These are phyloP conservation scores for Cucurbita moschata DNA, from an alignment of 306 rosid species.

Conservation along the genomic window DNA sequence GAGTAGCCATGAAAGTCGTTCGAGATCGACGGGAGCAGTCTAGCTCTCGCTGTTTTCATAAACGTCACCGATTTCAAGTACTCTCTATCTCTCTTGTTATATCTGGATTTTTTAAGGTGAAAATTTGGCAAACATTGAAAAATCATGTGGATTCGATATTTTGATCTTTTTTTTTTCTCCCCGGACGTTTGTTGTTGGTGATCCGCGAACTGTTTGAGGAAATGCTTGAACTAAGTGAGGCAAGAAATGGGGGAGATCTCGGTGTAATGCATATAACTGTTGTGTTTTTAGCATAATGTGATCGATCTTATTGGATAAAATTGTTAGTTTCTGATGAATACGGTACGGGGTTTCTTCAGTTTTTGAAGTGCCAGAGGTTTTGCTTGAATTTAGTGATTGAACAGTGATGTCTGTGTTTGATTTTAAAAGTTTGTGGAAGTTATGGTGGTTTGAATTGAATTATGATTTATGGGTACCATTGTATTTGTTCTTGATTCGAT, in stretches of 20 bases:
- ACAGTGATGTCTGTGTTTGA: background rate
- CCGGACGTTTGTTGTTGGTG: background rate
- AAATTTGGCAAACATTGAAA: background rate
- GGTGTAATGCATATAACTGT: background rate
- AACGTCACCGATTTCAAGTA: constrained; percentile 75
- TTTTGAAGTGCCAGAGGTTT: background rate
- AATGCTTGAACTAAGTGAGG: background rate
- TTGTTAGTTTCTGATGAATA: background rate
- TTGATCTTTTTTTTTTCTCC: background rate
- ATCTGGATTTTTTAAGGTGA: background rate
- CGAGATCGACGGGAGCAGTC: constrained; percentile 35
- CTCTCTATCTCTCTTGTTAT: constrained; percentile 8
- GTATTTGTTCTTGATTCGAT: constrained; percentile 27
- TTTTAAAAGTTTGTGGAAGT: background rate
- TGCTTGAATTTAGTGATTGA: background rate
- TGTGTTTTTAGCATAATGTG: background rate
- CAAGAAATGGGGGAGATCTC: background rate
- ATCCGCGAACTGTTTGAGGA: background rate
- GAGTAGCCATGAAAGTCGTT: constrained; percentile 45
- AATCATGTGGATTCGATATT: background rate
- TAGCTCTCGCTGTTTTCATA: constrained; percentile 49
- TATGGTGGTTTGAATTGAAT: background rate
- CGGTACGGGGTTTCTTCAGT: background rate
- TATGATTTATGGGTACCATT: background rate
- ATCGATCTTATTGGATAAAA: background rate